These are phyloP conservation scores for Ogataea philodendri DNA, from an alignment of 805 yeast species.

Conservation along the genomic window DNA sequence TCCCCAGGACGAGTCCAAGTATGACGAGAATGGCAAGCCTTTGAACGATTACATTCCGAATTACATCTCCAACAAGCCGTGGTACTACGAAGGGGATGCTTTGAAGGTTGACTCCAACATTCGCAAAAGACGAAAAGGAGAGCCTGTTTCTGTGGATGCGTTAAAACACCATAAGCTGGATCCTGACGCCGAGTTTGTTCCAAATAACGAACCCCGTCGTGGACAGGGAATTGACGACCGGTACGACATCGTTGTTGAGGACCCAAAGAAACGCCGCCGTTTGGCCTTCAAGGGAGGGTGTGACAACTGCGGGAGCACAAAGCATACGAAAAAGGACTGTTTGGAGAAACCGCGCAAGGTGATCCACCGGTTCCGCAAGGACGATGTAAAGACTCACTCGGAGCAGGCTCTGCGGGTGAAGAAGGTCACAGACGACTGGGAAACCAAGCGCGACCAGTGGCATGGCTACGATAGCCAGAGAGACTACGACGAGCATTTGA, in stretches of 20 bases:
- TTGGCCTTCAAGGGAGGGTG: slow-evolving; percentile 31
- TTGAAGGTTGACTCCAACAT: slow-evolving; percentile 28
- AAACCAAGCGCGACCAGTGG: slow-evolving; percentile 77
- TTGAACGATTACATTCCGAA: slow-evolving; percentile 41
- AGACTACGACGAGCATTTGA: slow-evolving; percentile 55
- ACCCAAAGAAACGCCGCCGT: slow-evolving; percentile 8
- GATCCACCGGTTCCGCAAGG: slow-evolving; percentile 32
- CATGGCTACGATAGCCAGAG: slow-evolving; percentile 62
- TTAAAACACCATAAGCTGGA: slow-evolving; percentile 57
- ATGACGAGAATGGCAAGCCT: slow-evolving; percentile 36
- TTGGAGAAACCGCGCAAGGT: slow-evolving; percentile 53
- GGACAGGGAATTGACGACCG: slow-evolving; percentile 60
- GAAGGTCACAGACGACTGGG: slow-evolving; percentile 49
- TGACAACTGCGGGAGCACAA: slow-evolving; percentile 55
- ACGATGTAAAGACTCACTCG: slow-evolving; percentile 18
- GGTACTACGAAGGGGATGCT: slow-evolving; percentile 36
- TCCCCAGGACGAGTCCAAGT: slow-evolving; percentile 21
- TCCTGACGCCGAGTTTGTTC: slow-evolving; percentile 40
- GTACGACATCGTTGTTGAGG: slow-evolving; percentile 25
- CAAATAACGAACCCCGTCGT: slow-evolving; percentile 48
- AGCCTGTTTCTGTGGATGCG: slow-evolving; percentile 38
- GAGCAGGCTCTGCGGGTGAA: slow-evolving; percentile 16
- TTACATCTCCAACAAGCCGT: slow-evolving; percentile 40
- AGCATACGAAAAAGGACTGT: slow-evolving; percentile 53
- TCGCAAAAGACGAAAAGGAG: slow-evolving; percentile 27